Base-by-base conservation (phyloP, 306 rosid species). In the Arachis hypogaea region DNA sequence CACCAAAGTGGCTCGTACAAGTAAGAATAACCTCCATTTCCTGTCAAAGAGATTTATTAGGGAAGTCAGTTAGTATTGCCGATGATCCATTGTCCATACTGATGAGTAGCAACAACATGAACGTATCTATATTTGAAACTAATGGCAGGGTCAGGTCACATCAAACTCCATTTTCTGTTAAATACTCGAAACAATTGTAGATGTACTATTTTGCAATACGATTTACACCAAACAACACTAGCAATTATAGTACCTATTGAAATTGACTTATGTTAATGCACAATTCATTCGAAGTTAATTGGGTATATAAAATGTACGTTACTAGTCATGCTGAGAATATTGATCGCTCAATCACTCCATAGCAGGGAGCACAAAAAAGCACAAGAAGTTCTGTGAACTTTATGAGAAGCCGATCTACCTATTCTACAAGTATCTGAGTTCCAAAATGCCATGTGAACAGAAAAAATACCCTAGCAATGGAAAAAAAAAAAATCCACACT, bases 1-100 rank as follows among this genome's bases (percentile, higher is more conserved):
- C 99, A 95, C 99, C 99, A 95, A 69, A 95, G 98, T 0, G 99
- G 99, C 83, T 95, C 99, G 38, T 95, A 92, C 85, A 95, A 83
- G 88, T 95, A 95, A 59, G 99, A 95, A 80, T 95, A 95, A 64
- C 99, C 99, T 73, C 99, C 99, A 54, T 82, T 86, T 68, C 99
- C 99, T 94, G 94, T 43, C 56, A 81, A 66, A 72, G 14, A 62
- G 52, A 82, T 76, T 41, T 30, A 83, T 44, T 76, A 77, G 65
- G 60, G 60, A 77, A 72, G 71, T 82, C 68, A 82, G 82, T 49
- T 44, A 51, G 64, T 56, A 14, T 56, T 10, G 69, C 41, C 11
- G 59, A 3, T 68, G 58, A 59, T 8, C 11, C 50, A 28, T 63
- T 44, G 46, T 40, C 43, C 72, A 66, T 45, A 11, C 44, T 8